These are phyloP conservation scores for Omphalotus guepiniiformis DNA, from an alignment of 768 basidiomycete genomes.

Conservation along the genomic window DNA sequence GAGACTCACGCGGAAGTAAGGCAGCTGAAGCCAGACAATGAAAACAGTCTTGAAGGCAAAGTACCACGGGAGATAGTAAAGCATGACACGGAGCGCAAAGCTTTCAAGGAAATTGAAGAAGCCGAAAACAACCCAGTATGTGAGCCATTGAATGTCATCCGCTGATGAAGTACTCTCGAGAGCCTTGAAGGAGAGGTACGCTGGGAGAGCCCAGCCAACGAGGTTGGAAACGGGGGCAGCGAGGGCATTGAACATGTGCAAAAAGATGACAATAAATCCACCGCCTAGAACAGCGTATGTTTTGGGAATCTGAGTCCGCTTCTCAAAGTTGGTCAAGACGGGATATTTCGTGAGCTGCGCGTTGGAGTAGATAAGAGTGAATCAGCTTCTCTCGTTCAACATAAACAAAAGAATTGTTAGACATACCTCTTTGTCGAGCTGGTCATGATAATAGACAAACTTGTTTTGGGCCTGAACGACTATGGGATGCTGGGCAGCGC, in stretches of 20 bases:
- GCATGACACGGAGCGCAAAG: conserved; percentile 74
- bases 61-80: conserved; percentile 95
- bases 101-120: conserved; percentile 91
- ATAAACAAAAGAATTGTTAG: neutral
- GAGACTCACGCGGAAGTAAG: conserved; percentile 71
- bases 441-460: conserved; percentile 73
- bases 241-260: conserved; percentile 87
- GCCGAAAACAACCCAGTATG: conserved; percentile 96
- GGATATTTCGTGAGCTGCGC: conserved; percentile 81
- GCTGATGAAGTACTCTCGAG: conserved; percentile 80
- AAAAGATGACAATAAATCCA: conserved; percentile 58
- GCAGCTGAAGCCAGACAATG: conserved; percentile 90
- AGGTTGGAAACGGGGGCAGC: conserved; percentile 92
- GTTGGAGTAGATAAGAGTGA: conserved; percentile 10
- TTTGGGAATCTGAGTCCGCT: conserved; percentile 91
- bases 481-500: conserved; percentile 79
- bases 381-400: conserved; percentile 8
- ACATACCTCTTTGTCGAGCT: conserved; percentile 96
- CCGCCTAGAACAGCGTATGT: conserved; percentile 80
- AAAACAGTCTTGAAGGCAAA: conserved; percentile 89
- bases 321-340: conserved; percentile 76
- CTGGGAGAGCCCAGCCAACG: conserved; percentile 92
- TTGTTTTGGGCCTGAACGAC: conserved; percentile 81
- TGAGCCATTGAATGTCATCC: conserved; percentile 94
- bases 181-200: conserved; percentile 93